A percentile compares a stretch with the other conserved stretches of the same genome.
Conservation (phyloP, 345 rosid species). For the Arabidopsis arenosa region DNA sequence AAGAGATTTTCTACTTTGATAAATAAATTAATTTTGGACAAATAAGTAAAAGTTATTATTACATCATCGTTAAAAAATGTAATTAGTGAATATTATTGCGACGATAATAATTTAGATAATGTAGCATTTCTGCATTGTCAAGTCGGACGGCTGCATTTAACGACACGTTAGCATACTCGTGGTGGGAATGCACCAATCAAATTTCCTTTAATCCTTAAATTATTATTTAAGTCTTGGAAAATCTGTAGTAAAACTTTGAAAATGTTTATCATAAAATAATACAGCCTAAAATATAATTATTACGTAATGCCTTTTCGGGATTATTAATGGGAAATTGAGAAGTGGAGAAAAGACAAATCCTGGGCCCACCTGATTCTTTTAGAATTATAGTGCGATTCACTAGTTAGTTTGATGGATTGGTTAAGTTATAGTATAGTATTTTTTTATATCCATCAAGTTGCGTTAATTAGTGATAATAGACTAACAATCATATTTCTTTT, state of each 20-base stretch:
- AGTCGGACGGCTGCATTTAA: slow-evolving; percentile 27
- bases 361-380: slow-evolving; percentile 33
- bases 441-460: slow-evolving; percentile 23
- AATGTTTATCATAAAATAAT: slow-evolving; percentile 6
- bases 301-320: slow-evolving; percentile 45
- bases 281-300: slow-evolving; percentile 12
- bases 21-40: neutral
- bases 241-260: neutral
- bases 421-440: neutral
- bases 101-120: too few relatives aligned
- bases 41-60: too few relatives aligned
- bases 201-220: slow-evolving; percentile 2
- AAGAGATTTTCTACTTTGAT: neutral
- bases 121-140: slow-evolving; percentile 24
- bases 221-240: slow-evolving; percentile 8
- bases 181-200: slow-evolving; percentile 47
- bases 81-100: neutral
- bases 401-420: slow-evolving; percentile 30
- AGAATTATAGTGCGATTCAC: slow-evolving; percentile 38
- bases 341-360: slow-evolving; percentile 40
- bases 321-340: slow-evolving; percentile 33
- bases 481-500: too few relatives aligned
- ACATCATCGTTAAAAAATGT: too few relatives aligned
- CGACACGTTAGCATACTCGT: slow-evolving; percentile 37
- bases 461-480: neutral